A percentile compares a stretch with the other conserved stretches of the same genome.
phyloP scores from a whole-genome alignment of 2,329 filamentous ascomycete genomes.

The Colletotrichum gloeosporioides region DNA sequence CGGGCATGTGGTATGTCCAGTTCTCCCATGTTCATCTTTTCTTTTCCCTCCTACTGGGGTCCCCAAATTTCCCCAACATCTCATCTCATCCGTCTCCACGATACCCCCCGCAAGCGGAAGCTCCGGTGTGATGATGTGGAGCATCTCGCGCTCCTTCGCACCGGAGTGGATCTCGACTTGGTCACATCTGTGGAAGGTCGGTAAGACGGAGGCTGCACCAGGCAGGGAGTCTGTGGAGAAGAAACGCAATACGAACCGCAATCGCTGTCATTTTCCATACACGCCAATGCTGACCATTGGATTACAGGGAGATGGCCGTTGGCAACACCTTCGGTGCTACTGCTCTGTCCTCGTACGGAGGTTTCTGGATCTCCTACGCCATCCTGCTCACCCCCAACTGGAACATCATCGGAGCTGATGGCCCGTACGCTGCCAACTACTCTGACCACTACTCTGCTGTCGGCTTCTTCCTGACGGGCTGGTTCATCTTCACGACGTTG shows the following conservation, averaged over 20 bases:
- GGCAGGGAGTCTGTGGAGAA: not conserved
- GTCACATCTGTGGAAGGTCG: not conserved
- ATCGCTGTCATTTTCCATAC: not conserved
- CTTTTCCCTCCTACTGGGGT: not conserved
- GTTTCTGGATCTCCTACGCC: conserved; percentile 81
- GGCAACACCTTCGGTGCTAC: conserved; percentile 88
- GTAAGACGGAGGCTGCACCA: not conserved
- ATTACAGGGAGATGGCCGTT: conserved; percentile 78
- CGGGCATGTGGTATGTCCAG: conserved; percentile 81
- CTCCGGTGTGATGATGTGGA: not conserved
- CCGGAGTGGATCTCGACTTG: conserved; percentile 1
- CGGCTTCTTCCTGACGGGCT: conserved; percentile 77
- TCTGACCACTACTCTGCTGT: conserved; percentile 63
- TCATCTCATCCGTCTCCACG: conserved; percentile 19
- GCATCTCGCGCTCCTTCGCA: conserved; percentile 2
- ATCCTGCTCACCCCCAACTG: conserved; percentile 75
- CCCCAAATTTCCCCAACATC: conserved; percentile 10
- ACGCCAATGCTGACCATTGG: conserved; percentile 11
- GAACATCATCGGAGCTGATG: conserved; percentile 53
- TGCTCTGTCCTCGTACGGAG: conserved; percentile 80
- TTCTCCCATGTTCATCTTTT: not conserved
- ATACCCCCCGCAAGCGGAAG: conserved; percentile 16
- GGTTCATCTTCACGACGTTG: conserved; percentile 86
- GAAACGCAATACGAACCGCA: not conserved
- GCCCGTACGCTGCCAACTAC: conserved; percentile 51